phyloP scores from a whole-genome alignment of 176 grass and related monocot genomes.

The Elymus sibiricus region DNA sequence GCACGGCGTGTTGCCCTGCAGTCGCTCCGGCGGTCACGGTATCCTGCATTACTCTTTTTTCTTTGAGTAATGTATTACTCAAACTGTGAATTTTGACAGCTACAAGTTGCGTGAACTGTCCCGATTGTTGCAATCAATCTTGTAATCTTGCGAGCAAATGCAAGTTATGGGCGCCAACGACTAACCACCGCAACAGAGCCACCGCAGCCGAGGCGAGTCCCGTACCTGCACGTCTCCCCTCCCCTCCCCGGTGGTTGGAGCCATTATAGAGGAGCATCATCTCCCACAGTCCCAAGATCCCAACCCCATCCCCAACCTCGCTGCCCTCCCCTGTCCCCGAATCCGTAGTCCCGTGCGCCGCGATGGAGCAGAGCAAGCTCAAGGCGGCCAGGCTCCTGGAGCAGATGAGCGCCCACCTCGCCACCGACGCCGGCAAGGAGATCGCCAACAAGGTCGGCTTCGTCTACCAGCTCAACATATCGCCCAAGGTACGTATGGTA shows the following conservation, averaged over 20 bases:
- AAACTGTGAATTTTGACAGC: background rate
- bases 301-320: background rate
- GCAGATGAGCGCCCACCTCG: conserved; percentile 68
- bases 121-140: background rate
- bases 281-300: background rate
- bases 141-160: conserved; percentile 5
- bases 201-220: background rate
- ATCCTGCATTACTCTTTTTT: too few relatives aligned
- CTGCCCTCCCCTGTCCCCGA: background rate
- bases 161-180: conserved; percentile 3
- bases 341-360: background rate
- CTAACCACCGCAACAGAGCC: conserved; percentile 7
- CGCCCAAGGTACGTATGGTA: conserved; percentile 49
- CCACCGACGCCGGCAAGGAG: conserved; percentile 62
- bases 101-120: background rate
- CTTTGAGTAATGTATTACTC: too few relatives aligned
- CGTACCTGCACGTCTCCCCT: background rate
- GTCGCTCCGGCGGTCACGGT: background rate
- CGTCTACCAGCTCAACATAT: conserved; percentile 89
- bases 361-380: conserved; percentile 67
- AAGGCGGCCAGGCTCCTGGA: conserved; percentile 68
- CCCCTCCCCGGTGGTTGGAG: conserved; percentile 12
- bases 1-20: background rate
- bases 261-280: background rate
- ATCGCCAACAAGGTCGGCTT: conserved; percentile 70